These are phyloP conservation scores for Bondarzewia mesenterica DNA, from an alignment of 1,284 basidiomycete genomes.

Conservation along the genomic window DNA sequence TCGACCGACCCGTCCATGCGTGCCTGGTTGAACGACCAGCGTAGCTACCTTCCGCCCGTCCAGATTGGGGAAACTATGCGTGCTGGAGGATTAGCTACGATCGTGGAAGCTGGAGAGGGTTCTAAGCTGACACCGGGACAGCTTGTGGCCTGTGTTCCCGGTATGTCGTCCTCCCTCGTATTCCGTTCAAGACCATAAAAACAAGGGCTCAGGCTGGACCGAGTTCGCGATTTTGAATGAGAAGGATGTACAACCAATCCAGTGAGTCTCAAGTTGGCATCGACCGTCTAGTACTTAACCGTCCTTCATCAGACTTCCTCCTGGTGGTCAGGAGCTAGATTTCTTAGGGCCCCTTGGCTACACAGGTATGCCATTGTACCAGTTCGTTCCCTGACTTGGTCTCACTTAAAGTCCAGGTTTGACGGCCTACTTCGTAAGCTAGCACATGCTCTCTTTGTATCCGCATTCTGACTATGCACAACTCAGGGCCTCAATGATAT, in stretches of 20 bases:
- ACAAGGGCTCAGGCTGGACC: conserved; percentile 54
- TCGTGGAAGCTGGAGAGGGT: conserved; percentile 50
- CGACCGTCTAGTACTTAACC: background rate
- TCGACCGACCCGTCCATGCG: conserved; percentile 85
- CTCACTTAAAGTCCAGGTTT: too few relatives aligned
- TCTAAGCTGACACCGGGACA: conserved; percentile 59
- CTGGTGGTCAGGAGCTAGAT: conserved; percentile 58
- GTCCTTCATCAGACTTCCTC: conserved; percentile 33
- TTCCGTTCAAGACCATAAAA: conserved; percentile 6
- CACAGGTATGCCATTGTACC: conserved; percentile 59
- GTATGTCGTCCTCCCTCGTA: conserved; percentile 30
- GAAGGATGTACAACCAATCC: conserved; percentile 39
- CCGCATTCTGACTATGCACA: background rate
- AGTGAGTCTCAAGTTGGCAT: conserved; percentile 26
- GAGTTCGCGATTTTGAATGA: conserved; percentile 66
- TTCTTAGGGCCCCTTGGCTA: conserved; percentile 71
- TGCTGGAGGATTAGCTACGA: conserved; percentile 59
- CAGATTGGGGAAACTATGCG: conserved; percentile 84
- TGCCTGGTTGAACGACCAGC: conserved; percentile 65
- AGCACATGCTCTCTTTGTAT: conserved; percentile 8
- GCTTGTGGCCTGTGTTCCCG: conserved; percentile 48
- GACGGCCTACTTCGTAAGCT: conserved; percentile 81
- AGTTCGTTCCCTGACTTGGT: too few relatives aligned
- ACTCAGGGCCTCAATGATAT: conserved; percentile 76
- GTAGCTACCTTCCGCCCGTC: conserved; percentile 67